Evolutionary conservation across 805 yeast species (phyloP), one percentile per base, ranked within the genome.

Genomic region (Yarrowia sp.): DNA sequence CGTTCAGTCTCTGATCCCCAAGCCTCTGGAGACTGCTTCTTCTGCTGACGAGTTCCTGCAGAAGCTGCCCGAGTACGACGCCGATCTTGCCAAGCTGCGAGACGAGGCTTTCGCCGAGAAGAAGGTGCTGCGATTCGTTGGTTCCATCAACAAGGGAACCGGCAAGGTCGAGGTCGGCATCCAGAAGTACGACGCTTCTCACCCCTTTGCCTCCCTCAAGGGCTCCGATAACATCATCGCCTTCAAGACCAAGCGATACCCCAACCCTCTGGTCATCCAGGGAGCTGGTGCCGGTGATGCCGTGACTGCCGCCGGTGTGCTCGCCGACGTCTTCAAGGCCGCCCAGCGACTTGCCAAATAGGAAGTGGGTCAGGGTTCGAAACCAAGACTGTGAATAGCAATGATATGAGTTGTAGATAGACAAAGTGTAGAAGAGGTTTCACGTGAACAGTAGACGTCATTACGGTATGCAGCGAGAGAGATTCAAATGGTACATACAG

Each of bases 211-310:
- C 49, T 84, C 97, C 13, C 85, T 95, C 77, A 90, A 91, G 82
- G 99, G 99, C 64, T 91, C 97, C 70, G 98, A 95, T 78, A 95
- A 95, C 76, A 97, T 95, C 69, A 89, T 95, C 70, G 88, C 98
- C 24, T 90, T 95, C 81, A 88, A 87, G 78, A 89, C 98, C 39
- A 87, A 91, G 77, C 90, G 99, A 81, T 95, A 95, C 80, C 85
- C 89, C 47, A 92, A 91, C 79, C 99, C 99, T 66, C 84, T 95
- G 77, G 89, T 95, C 70, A 85, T 95, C 74, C 99, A 95, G 84
- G 99, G 99, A 80, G 99, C 99, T 39, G 99, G 83, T 73, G 86
- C 97, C 74, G 95, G 96, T 75, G 88, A 87, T 55, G 90, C 81
- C 17, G 91, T 87, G 55, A 87, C 90, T 39, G 90, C 91, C 69